Percentiles rank a stretch among this genome's conserved stretches.
These are phyloP conservation scores for Magnusiomyces ingens DNA, from an alignment of 1,139 yeast species.

Conservation along the genomic window DNA sequence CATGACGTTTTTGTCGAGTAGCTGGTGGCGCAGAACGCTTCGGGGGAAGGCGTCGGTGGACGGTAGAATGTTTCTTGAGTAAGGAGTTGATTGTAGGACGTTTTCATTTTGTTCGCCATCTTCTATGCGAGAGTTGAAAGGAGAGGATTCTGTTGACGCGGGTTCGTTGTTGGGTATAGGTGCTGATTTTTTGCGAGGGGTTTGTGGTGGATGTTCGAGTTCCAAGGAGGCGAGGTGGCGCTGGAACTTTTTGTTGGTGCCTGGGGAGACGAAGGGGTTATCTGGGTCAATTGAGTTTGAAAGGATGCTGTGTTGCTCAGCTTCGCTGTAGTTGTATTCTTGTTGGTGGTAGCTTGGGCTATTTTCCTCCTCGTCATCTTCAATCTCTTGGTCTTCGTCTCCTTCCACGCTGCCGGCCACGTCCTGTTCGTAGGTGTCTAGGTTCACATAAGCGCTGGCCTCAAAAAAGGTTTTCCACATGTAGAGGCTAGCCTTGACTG, in stretches of 20 bases:
- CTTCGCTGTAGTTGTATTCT: not conserved
- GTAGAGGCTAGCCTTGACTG: conserved; percentile 53
- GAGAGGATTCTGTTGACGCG: conserved; percentile 9
- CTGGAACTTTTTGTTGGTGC: not conserved
- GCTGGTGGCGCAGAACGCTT: conserved; percentile 31
- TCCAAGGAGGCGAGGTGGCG: not conserved
- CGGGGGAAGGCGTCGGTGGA: conserved; percentile 7
- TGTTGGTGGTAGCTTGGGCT: conserved; percentile 7
- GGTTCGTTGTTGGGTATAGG: conserved; percentile 1
- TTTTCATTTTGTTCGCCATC: not conserved
- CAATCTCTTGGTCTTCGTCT: not conserved
- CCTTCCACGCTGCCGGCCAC: conserved; percentile 17
- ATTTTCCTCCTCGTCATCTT: conserved; percentile 12
- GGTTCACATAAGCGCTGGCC: conserved; percentile 63
- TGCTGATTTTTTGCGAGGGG: not conserved
- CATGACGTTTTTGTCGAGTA: conserved; percentile 32
- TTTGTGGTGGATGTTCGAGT: not conserved
- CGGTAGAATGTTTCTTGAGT: conserved; percentile 1
- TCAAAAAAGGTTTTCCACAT: conserved; percentile 76
- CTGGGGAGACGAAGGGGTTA: not conserved
- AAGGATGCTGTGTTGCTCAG: not conserved
- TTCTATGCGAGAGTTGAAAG: conserved; percentile 9
- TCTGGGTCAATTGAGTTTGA: not conserved
- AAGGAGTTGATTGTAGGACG: not conserved
- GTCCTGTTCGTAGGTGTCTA: conserved; percentile 51